A percentile compares a stretch with the other conserved stretches of the same genome.
phyloP scores from a whole-genome alignment of 257 asterid genomes.

The Nicotiana otophora region DNA sequence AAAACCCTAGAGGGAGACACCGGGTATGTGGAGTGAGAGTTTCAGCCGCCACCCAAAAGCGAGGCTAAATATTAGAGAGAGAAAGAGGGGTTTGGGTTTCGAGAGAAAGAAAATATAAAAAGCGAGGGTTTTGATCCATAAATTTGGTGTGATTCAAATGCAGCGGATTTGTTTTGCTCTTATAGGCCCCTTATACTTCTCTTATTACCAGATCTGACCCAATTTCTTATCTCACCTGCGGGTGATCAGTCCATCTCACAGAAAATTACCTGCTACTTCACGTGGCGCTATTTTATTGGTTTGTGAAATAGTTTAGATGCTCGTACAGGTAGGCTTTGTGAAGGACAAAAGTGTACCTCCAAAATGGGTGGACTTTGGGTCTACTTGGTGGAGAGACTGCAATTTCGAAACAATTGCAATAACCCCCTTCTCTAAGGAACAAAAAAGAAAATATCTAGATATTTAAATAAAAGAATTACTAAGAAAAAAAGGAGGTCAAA shows the following conservation, averaged over 20 bases:
- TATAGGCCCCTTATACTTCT: constrained; percentile 19
- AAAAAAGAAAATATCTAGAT: background rate
- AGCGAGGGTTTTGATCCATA: constrained; percentile 34
- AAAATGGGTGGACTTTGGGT: background rate
- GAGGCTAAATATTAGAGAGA: background rate
- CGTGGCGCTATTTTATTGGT: constrained; percentile 13
- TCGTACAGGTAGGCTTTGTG: background rate
- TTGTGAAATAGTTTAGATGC: background rate
- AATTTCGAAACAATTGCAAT: background rate
- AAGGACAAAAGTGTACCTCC: constrained; percentile 27
- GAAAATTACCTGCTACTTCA: background rate
- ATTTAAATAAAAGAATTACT: no score
- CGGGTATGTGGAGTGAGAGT: constrained; percentile 12
- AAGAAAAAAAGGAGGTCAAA: background rate
- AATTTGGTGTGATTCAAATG: constrained; percentile 23
- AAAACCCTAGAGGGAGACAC: constrained; percentile 8
- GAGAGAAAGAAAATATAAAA: constrained; percentile 19
- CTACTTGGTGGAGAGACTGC: background rate
- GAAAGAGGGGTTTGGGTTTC: constrained; percentile 35
- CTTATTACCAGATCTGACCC: constrained; percentile 19
- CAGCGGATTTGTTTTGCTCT: constrained; percentile 8
- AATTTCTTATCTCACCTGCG: constrained; percentile 19
- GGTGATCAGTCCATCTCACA: background rate
- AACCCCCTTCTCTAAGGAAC: background rate
- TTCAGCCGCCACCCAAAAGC: constrained; percentile 42